phyloP scores from a whole-genome alignment of 2,329 filamentous ascomycete species.

The Aspergillus carbonarius region DNA sequence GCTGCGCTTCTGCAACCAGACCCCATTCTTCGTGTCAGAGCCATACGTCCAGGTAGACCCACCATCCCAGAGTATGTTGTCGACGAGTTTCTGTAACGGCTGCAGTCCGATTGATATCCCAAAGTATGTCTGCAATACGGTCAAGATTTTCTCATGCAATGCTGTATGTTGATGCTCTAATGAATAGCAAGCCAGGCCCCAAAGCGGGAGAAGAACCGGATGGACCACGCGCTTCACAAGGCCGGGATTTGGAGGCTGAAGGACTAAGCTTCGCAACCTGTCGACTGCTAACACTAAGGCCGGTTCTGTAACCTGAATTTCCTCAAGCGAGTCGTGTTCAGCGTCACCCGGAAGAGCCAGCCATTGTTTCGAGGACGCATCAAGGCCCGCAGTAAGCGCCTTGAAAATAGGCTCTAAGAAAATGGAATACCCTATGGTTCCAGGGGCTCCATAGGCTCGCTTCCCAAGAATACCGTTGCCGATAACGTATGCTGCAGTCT shows the following conservation, averaged over 20 bases:
- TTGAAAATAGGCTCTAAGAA: conserved; percentile 44
- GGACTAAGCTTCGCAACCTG: conserved; percentile 36
- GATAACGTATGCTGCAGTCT: conserved; percentile 44
- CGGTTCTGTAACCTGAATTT: conserved; percentile 26
- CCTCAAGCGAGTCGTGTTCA: neutral
- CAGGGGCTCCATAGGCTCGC: conserved; percentile 38
- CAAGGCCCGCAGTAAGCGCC: conserved; percentile 34
- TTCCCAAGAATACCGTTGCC: conserved; percentile 46
- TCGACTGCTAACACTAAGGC: conserved; percentile 34
- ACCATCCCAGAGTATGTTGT: conserved; percentile 44
- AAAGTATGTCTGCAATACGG: conserved; percentile 41
- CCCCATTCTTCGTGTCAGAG: conserved; percentile 19
- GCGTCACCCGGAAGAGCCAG: conserved; percentile 16
- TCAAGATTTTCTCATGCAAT: conserved; percentile 32
- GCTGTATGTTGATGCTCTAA: conserved; percentile 26
- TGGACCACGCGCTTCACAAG: conserved; percentile 43
- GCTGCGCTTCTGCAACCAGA: conserved; percentile 31
- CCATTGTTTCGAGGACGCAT: conserved; percentile 27
- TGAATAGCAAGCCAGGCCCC: conserved; percentile 42
- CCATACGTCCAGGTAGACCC: conserved; percentile 39
- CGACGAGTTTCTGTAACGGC: conserved; percentile 40
- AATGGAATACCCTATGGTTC: conserved; percentile 42
- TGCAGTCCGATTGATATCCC: conserved; percentile 38
- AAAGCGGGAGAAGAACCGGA: conserved; percentile 43
- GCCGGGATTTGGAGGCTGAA: conserved; percentile 45